Base-by-base conservation (phyloP, 2,329 filamentous ascomycete species). In the Didymella glomerata region DNA sequence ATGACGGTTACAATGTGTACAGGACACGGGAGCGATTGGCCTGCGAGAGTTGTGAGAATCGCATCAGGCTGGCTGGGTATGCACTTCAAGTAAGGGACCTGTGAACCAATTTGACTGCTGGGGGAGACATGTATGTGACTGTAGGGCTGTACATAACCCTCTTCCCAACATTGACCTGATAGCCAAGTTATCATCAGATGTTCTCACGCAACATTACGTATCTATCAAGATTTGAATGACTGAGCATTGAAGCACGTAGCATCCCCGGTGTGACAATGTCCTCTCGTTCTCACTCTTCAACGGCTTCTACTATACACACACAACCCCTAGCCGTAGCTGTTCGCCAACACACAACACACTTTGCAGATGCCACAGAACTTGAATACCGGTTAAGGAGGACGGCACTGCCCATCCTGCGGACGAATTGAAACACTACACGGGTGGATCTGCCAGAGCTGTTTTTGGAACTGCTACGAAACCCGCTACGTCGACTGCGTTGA, bases 391-490 rank as follows among this genome's bases (percentile, higher is more conserved):
- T 24, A 22, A 44, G 10, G 6, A 14, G 32, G 32, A 41, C 20
- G 34, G 34, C n/a, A 48, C 4, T 34, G 36, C 14, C 27, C 13
- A 9, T 48, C 32, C 14, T 48, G 34, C 16, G 14, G 18, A 2
- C 16, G 20, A 0, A 32, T 11, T 10, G 27, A 54, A 6, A 25
- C 8, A 18, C 8, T 42, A 2, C 20, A 42, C 34, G 27, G 27
- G 14, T 48, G 20, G 10, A 32, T 42, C 14, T 34, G 44, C 44
- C 34, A 42, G 20, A 20, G 13, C 16, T 48, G 22, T 13, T 48
- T 27, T 16, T 48, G 32, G 32, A 41, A 25, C n/a, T 46, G 22
- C 24, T n/a, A 46, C 9, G 30, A 53, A 28, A 46, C 50, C 8
- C 20, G n/a, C 11, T 38, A 30, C 32, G 38, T 46, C 41, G 30